Conservation (phyloP, 2,329 filamentous ascomycete genomes). For the Leptographium lundbergii region DNA sequence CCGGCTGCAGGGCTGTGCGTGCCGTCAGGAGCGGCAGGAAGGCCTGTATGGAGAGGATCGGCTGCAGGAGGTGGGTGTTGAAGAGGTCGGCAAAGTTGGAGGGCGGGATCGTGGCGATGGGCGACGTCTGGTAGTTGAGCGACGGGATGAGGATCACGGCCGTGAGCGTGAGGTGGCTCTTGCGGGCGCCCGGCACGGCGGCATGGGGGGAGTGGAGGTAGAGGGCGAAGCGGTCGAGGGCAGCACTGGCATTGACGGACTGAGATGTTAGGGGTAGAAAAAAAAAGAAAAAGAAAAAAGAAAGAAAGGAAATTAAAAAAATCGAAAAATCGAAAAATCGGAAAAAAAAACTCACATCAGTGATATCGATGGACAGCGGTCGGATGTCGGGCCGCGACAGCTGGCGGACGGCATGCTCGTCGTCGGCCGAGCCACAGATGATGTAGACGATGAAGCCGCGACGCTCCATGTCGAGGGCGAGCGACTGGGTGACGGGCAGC, state of each 20-base stretch:
- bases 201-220: conserved; percentile 63
- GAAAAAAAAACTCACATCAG: conserved; percentile 44
- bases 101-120: conserved; percentile 73
- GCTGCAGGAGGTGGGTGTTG: conserved; percentile 82
- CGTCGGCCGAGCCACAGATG: conserved; percentile 72
- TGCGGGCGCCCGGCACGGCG: conserved; percentile 61
- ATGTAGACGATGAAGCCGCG: conserved; percentile 90
- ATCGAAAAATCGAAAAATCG: neutral
- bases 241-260: conserved; percentile 55
- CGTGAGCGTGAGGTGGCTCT: conserved; percentile 64
- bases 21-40: conserved; percentile 70
- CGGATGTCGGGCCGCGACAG: conserved; percentile 72
- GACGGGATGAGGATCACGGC: conserved; percentile 77
- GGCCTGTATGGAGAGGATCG: conserved; percentile 76
- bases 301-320: conserved; percentile 2
- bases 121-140: conserved; percentile 65
- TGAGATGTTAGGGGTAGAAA: conserved; percentile 19
- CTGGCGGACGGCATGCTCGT: conserved; percentile 65
- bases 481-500: conserved; percentile 69
- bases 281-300: neutral
- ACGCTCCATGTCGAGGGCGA: conserved; percentile 77
- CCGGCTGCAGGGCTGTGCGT: conserved; percentile 32
- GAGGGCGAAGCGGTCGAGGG: conserved; percentile 57
- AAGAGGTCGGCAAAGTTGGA: conserved; percentile 80
- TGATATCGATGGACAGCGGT: conserved; percentile 70